Evolutionary conservation across 257 asterid genomes (phyloP).

Genomic region (Solanum corneliomulleri): DNA sequence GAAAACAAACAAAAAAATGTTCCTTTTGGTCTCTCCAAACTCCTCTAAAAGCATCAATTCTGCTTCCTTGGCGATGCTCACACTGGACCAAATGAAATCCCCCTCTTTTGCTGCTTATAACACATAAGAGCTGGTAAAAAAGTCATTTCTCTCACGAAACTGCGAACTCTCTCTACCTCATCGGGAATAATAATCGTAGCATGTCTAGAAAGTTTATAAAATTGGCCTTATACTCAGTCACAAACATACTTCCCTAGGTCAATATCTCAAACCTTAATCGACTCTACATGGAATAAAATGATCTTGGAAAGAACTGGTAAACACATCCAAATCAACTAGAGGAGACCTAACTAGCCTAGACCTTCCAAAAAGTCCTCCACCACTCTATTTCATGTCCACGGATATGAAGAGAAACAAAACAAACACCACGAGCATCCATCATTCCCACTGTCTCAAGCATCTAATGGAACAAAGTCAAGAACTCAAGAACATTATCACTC

Average conservation of each 20-base stretch:
- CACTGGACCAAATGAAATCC: not conserved
- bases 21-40: not conserved
- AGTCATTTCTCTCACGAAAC: not conserved
- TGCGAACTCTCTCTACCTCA: not conserved
- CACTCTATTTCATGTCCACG: not conserved
- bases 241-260: too few relatives aligned
- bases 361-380: not conserved
- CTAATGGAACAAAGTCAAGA: not conserved
- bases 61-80: not conserved
- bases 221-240: not conserved
- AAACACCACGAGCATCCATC: not conserved
- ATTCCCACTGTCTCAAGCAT: not conserved
- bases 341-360: too few relatives aligned
- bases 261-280: not conserved
- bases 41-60: not conserved
- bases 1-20: not conserved
- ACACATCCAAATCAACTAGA: too few relatives aligned
- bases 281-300: not conserved
- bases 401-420: not conserved
- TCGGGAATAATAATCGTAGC: not conserved
- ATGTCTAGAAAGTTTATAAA: not conserved
- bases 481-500: not conserved
- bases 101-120: not conserved
- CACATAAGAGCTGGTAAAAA: not conserved
- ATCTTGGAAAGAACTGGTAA: too few relatives aligned